A percentile compares a stretch with the other conserved stretches of the same genome.
Evolutionary conservation across 1,284 basidiomycete genomes (phyloP).

Genomic region (Rhodotorula sp.): DNA sequence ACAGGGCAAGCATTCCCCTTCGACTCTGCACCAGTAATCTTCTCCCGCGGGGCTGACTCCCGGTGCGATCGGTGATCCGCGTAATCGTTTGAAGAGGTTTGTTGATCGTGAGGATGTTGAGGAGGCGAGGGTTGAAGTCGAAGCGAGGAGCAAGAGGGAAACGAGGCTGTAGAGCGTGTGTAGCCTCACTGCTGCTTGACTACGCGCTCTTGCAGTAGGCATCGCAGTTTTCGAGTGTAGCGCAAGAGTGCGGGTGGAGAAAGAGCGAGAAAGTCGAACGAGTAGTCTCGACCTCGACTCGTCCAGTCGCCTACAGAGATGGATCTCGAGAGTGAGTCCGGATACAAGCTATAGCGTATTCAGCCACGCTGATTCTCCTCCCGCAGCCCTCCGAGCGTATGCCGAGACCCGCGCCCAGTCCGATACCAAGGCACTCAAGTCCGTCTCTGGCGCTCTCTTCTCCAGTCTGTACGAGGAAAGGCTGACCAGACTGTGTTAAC

Average conservation of each 20-base stretch:
- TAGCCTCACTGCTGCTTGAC: too few species aligned
- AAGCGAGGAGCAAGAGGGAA: neutral
- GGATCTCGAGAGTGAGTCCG: slow-evolving; percentile 15
- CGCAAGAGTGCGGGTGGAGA: neutral
- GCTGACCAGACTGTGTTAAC: neutral
- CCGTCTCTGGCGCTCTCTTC: neutral
- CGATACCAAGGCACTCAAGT: slow-evolving; percentile 35
- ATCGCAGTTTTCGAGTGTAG: neutral
- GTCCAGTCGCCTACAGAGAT: slow-evolving; percentile 1
- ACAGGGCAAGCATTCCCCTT: slow-evolving; percentile 28
- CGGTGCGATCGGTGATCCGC: neutral
- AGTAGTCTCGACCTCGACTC: too few species aligned
- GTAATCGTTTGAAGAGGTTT: too few species aligned
- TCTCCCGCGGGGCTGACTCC: slow-evolving; percentile 18
- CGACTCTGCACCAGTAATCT: slow-evolving; percentile 24
- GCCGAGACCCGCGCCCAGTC: slow-evolving; percentile 24
- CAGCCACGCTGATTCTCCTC: neutral
- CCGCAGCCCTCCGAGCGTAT: slow-evolving; percentile 17
- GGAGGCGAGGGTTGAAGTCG: neutral
- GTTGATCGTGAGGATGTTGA: neutral
- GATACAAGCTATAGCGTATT: too few species aligned
- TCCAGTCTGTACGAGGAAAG: neutral
- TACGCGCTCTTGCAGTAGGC: neutral
- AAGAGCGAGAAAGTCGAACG: too few species aligned
- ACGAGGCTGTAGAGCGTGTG: neutral